Evolutionary conservation across 805 yeast species (phyloP), one percentile per base, ranked within the genome.

Genomic region (Nakazawaea ambrosiae): DNA sequence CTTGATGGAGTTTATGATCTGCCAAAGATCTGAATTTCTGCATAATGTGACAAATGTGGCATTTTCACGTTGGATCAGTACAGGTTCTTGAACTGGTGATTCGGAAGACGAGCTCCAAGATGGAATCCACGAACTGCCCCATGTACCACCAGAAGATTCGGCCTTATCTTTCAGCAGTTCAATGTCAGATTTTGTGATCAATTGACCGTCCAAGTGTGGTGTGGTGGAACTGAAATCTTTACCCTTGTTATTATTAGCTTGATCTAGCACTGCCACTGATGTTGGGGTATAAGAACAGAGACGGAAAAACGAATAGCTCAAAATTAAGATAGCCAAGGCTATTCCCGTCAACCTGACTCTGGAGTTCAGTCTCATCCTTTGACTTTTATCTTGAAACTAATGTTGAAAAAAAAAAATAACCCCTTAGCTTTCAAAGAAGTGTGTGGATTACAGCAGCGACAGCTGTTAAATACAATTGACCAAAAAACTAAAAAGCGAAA

Each of bases 21-120:
- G 67, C 47, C 63, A 52, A 43, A 82, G 54, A 49, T 85, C 95
- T 20, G 61, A 50, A 58, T 85, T 79, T 51, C 92, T 68, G 25
- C 86, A 86, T 47, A 85, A 63, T 2, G 88, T 65, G 40, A 79
- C 74, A 45, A 73, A 70, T 0, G 78, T 71, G 26, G 78, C 79
- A 52, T 64, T 66, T 33, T 63, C 65, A 37, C 57, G 55, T 20
- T 27, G 37, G 3, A 11, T 6, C 8, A 24, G 8, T 11, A 24
- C 20, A n/a, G 31, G 31, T 4, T 12, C 27, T 17, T 6, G 27
- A 18, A 16, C 23, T 9, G 6, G 18, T 5, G 12, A 8, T 34
- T 34, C 16, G 14, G 32, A 27, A n/a, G n/a, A 28, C 15, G 20
- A 20, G 17, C 29, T 25, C 38, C 38, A 35, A 2, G 29, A 20